Percentiles rank a stretch among this genome's conserved stretches.
Evolutionary conservation across 768 basidiomycete species (phyloP).

Genomic region (Russula sp.): DNA sequence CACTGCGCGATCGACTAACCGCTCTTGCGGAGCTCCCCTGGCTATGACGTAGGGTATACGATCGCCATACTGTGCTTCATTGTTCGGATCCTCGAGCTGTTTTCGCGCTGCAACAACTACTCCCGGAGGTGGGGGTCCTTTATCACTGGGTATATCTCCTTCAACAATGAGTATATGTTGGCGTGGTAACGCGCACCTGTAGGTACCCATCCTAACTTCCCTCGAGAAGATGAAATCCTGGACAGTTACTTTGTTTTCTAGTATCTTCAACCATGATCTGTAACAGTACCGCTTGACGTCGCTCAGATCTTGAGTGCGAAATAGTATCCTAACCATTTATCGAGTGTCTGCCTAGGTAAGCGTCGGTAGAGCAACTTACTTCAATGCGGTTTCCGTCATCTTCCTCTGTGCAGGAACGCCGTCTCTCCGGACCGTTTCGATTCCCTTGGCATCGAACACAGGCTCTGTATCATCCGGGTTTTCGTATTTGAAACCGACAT

Average conservation of each 20-base stretch:
- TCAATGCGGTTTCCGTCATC: slow-evolving; percentile 85
- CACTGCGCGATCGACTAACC: slow-evolving; percentile 70
- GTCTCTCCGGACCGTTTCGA: slow-evolving; percentile 93
- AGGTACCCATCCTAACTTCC: slow-evolving; percentile 89
- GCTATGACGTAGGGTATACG: slow-evolving; percentile 88
- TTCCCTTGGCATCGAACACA: slow-evolving; percentile 92
- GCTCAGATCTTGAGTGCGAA: slow-evolving; percentile 84
- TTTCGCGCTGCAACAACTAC: slow-evolving; percentile 77
- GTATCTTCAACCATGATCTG: slow-evolving; percentile 75
- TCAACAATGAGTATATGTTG: background rate
- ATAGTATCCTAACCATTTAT: slow-evolving; percentile 60
- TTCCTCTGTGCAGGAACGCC: slow-evolving; percentile 87
- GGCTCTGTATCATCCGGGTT: slow-evolving; percentile 71
- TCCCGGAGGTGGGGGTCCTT: slow-evolving; percentile 85
- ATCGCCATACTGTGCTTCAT: slow-evolving; percentile 90
- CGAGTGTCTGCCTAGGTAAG: slow-evolving; percentile 7
- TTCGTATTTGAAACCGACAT: slow-evolving; percentile 97
- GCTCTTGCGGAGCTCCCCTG: slow-evolving; percentile 52
- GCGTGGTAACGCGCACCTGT: slow-evolving; percentile 50
- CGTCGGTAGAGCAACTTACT: slow-evolving; percentile 42
- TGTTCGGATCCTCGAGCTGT: slow-evolving; percentile 65
- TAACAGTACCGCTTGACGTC: slow-evolving; percentile 85
- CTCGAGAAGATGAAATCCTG: slow-evolving; percentile 95
- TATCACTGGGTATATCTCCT: slow-evolving; percentile 49
- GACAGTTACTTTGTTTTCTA: slow-evolving; percentile 74